Conservation (phyloP, 768 basidiomycete species). For the Russula sp. region DNA sequence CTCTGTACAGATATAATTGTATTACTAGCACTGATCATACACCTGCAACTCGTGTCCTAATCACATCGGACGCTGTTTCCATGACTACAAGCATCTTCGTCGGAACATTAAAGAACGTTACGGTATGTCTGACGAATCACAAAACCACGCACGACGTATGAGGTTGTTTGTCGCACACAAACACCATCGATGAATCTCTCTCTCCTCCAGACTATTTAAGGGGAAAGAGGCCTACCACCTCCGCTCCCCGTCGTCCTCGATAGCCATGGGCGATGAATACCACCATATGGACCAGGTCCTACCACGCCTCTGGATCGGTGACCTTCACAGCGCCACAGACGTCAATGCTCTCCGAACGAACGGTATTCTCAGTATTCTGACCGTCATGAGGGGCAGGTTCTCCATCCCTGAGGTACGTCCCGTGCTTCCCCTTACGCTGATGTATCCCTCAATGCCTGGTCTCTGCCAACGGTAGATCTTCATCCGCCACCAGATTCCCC, state of each 20-base stretch:
- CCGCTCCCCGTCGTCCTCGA: background rate
- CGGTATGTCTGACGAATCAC: background rate
- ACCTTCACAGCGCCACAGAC: slow-evolving; percentile 64
- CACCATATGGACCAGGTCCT: slow-evolving; percentile 68
- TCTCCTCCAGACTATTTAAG: background rate
- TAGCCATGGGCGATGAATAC: slow-evolving; percentile 13
- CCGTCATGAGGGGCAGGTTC: slow-evolving; percentile 63
- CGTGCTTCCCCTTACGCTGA: background rate
- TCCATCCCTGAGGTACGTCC: slow-evolving; percentile 53
- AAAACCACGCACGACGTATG: background rate
- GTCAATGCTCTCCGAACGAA: slow-evolving; percentile 51
- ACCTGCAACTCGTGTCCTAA: slow-evolving; percentile 1
- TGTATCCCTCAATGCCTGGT: background rate
- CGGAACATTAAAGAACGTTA: background rate
- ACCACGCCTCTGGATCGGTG: slow-evolving; percentile 78
- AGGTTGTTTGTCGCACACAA: slow-evolving; percentile 9
- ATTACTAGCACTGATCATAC: slow-evolving; percentile 11
- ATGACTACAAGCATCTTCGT: background rate
- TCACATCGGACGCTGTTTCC: slow-evolving; percentile 1
- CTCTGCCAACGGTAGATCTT: slow-evolving; percentile 49
- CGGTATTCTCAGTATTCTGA: slow-evolving; percentile 69
- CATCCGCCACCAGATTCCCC: slow-evolving; percentile 66
- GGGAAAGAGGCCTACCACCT: background rate
- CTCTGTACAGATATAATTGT: background rate
- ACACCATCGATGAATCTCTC: background rate